Conservation (phyloP, 108 stramenopile species). For the Conticribra guillardii region DNA sequence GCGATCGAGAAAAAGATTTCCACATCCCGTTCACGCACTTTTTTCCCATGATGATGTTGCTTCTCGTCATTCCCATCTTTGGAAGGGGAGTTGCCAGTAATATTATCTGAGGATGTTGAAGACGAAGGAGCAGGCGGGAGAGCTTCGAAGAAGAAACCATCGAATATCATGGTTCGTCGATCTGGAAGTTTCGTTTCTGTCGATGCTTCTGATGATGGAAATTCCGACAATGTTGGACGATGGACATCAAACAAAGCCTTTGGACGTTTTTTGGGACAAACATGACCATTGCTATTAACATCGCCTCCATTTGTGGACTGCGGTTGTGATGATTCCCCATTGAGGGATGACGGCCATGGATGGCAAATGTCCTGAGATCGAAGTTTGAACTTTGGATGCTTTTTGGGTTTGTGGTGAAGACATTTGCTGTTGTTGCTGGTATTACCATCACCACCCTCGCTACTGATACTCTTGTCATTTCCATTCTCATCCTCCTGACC, state of each 20-base stretch:
- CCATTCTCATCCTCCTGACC: background rate
- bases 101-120: background rate
- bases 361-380: slow-evolving; percentile 33
- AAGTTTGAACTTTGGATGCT: slow-evolving; percentile 41
- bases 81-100: background rate
- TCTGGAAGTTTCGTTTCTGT: background rate
- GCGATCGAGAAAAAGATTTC: slow-evolving; percentile 24
- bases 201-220: background rate
- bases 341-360: slow-evolving; percentile 2
- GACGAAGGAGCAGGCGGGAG: background rate
- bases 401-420: background rate
- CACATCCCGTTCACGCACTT: slow-evolving; percentile 52
- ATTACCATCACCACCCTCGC: too few species aligned
- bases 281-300: background rate
- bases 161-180: slow-evolving; percentile 42
- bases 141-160: slow-evolving; percentile 45
- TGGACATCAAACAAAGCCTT: slow-evolving; percentile 27
- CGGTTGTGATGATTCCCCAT: too few species aligned
- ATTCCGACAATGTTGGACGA: slow-evolving; percentile 22
- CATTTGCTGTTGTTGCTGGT: background rate
- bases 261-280: background rate
- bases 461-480: too few species aligned
- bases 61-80: background rate
- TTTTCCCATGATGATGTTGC: slow-evolving; percentile 18
- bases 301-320: background rate